Percentiles rank a stretch among this genome's conserved stretches.
Conservation (phyloP, 208 protist species). For the Crithidia sp. region DNA sequence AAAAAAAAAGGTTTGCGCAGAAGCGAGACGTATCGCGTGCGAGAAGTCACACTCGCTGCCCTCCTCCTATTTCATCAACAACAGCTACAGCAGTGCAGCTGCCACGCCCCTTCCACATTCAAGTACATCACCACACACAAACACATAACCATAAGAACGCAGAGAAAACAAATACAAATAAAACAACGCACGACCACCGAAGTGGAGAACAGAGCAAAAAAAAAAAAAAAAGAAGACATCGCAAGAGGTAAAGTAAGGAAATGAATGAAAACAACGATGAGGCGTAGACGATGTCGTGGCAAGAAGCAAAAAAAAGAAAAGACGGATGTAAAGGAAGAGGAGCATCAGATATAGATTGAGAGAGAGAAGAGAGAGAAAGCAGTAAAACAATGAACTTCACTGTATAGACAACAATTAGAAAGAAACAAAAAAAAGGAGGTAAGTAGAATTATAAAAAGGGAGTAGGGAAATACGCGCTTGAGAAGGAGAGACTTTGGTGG, state of each 20-base stretch:
- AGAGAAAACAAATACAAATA: neutral
- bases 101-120: too few species aligned
- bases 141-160: neutral
- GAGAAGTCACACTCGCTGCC: too few species aligned
- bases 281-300: neutral
- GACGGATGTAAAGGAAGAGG: neutral
- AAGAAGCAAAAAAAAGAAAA: neutral
- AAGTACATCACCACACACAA: too few species aligned
- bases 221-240: conserved; percentile 9
- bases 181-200: neutral
- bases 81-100: too few species aligned
- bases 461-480: neutral
- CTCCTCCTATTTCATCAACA: too few species aligned
- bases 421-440: neutral
- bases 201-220: conserved; percentile 2
- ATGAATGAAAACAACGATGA: too few species aligned
- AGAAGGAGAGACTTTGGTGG: neutral
- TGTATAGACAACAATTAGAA: neutral
- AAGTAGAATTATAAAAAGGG: neutral
- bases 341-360: neutral
- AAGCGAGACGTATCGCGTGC: too few species aligned
- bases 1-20: too few species aligned
- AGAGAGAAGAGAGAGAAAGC: neutral
- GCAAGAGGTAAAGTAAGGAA: too few species aligned
- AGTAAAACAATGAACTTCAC: too few species aligned